phyloP scores from a whole-genome alignment of 2,329 filamentous ascomycete species.

The Didymella glomerata region DNA sequence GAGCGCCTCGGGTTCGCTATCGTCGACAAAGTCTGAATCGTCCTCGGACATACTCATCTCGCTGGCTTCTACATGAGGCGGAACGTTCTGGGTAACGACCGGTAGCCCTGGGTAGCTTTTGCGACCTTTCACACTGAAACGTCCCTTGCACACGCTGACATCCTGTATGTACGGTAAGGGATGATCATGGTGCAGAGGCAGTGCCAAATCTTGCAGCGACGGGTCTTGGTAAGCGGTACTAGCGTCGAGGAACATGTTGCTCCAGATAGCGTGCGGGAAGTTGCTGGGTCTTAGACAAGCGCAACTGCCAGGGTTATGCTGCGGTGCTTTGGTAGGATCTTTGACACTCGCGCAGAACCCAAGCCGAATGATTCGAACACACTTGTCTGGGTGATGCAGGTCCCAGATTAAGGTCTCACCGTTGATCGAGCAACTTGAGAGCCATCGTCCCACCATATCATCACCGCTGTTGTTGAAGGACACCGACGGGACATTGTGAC shows the following conservation, averaged over 20 bases:
- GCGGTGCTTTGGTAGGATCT: conserved; percentile 21
- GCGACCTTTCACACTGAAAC: conserved; percentile 16
- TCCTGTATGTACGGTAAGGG: conserved; percentile 23
- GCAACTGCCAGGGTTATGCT: conserved; percentile 18
- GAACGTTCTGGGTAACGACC: neutral
- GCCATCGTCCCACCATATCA: conserved; percentile 64
- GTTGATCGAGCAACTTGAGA: conserved; percentile 65
- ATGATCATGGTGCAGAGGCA: neutral
- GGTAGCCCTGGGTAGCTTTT: neutral
- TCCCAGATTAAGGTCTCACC: conserved; percentile 62
- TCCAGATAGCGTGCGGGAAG: conserved; percentile 41
- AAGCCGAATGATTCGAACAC: conserved; percentile 32
- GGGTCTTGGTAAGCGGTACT: conserved; percentile 31
- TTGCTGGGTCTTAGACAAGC: conserved; percentile 21
- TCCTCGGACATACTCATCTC: conserved; percentile 20
- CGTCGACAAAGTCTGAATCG: conserved; percentile 1
- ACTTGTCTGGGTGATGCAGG: conserved; percentile 32
- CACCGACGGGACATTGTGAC: conserved; percentile 65
- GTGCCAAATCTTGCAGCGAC: neutral
- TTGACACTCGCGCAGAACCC: conserved; percentile 36
- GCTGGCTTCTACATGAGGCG: neutral
- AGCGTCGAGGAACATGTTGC: conserved; percentile 41
- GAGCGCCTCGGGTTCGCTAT: neutral
- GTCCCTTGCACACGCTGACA: conserved; percentile 15
- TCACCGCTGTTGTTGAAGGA: conserved; percentile 66